A percentile compares a stretch with the other conserved stretches of the same genome.
These are phyloP conservation scores for Leccinum disarticulatum DNA, from an alignment of 768 basidiomycete genomes.

Conservation along the genomic window DNA sequence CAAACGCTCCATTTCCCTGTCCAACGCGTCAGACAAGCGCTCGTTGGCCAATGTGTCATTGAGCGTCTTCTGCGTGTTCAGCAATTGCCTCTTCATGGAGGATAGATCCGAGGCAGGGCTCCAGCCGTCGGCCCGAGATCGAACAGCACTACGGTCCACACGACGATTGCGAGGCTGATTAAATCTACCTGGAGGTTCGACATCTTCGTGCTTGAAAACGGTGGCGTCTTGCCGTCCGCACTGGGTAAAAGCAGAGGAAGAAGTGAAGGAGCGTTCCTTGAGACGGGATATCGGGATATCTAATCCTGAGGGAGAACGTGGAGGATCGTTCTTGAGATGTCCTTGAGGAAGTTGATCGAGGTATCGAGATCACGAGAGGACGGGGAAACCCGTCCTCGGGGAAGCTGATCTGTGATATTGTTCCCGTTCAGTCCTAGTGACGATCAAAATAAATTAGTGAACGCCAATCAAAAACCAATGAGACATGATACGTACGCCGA, in stretches of 20 bases:
- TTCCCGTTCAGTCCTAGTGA: slow-evolving; percentile 84
- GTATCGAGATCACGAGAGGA: slow-evolving; percentile 86
- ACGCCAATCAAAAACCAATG: neutral
- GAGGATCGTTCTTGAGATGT: slow-evolving; percentile 84
- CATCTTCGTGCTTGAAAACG: slow-evolving; percentile 82
- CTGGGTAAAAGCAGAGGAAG: slow-evolving; percentile 47
- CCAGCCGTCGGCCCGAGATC: slow-evolving; percentile 68
- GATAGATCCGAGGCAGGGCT: slow-evolving; percentile 64
- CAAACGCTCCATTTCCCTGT: slow-evolving; percentile 75
- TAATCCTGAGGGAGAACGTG: slow-evolving; percentile 55
- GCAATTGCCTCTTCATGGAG: slow-evolving; percentile 84
- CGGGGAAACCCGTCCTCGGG: slow-evolving; percentile 86
- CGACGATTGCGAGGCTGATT: slow-evolving; percentile 85
- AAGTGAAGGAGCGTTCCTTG: slow-evolving; percentile 71
- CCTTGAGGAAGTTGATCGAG: slow-evolving; percentile 87
- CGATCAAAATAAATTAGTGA: neutral
- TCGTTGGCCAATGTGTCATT: slow-evolving; percentile 69
- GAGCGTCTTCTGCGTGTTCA: slow-evolving; percentile 76
- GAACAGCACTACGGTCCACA: slow-evolving; percentile 79
- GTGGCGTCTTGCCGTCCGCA: slow-evolving; percentile 81
- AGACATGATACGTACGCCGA: slow-evolving; percentile 63
- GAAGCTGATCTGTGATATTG: slow-evolving; percentile 82
- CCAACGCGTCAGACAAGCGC: slow-evolving; percentile 80
- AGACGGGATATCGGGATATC: slow-evolving; percentile 59
- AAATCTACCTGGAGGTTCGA: slow-evolving; percentile 55